These are phyloP conservation scores for Quercus dentata DNA, from an alignment of 306 rosid genomes.

Conservation along the genomic window DNA sequence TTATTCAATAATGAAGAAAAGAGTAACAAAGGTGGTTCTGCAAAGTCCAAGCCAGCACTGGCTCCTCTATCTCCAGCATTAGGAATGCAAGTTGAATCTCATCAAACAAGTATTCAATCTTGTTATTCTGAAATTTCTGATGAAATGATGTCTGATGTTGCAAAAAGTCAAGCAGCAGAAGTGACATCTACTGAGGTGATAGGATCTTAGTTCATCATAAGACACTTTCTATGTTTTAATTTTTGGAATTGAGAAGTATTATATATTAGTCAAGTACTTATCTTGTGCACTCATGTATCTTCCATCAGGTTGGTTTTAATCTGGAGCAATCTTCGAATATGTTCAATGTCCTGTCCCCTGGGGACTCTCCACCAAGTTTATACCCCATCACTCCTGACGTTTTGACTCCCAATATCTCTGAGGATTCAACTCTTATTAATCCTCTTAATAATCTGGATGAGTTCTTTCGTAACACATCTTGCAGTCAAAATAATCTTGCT, in stretches of 20 bases:
- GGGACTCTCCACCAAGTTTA: too few relatives aligned
- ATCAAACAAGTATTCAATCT: not conserved
- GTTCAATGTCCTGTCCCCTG: too few relatives aligned
- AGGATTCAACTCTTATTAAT: too few relatives aligned
- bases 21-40: not conserved
- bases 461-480: too few relatives aligned
- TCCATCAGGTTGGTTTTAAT: too few relatives aligned
- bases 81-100: not conserved
- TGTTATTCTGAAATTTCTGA: not conserved
- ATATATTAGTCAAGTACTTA: too few relatives aligned
- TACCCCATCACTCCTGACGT: too few relatives aligned
- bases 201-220: slow-evolving; percentile 12
- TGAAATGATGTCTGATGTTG: slow-evolving; percentile 20
- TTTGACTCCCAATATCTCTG: too few relatives aligned
- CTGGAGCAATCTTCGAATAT: too few relatives aligned
- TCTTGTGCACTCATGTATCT: too few relatives aligned
- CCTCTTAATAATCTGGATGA: too few relatives aligned
- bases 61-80: not conserved
- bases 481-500: too few relatives aligned
- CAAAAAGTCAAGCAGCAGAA: slow-evolving; percentile 18
- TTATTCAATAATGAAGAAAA: slow-evolving; percentile 44
- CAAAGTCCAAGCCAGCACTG: not conserved
- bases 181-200: slow-evolving; percentile 40
- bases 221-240: not conserved
- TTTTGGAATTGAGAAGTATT: not conserved